Evolutionary conservation across 805 yeast genomes (phyloP), one percentile per base, ranked within the genome.

Genomic region (Kuraishia hungarica): DNA sequence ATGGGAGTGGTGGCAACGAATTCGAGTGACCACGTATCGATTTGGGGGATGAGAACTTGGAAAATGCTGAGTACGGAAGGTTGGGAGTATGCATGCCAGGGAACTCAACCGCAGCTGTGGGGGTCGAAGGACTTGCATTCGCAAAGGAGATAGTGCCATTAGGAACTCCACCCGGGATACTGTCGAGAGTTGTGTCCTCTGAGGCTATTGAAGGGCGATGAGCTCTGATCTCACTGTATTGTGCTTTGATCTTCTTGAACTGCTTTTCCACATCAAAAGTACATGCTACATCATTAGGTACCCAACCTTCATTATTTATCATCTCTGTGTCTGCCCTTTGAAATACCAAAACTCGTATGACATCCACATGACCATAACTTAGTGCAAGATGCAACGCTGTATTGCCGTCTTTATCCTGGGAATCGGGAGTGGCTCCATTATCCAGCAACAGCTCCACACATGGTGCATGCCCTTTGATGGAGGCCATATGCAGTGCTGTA

Each of bases 321-420:
- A 75, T 62, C 22, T 72, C 68, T 46, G 76, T 76, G 56, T 82
- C 79, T 1, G 82, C 80, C 21, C 77, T 74, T 29, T 80, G 72
- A 19, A 71, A 72, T 0, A 85, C 67, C 50, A 87, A 68, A 39
- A 84, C 64, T 53, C 79, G 75, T 58, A 83, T 68, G 51, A 88
- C 83, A 51, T 79, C 79, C 17, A 79, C 62, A 57, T 81, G 79
- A 5, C 92, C 93, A 61, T 77, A 81, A 55, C 86, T 85, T 60
- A 89, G 78, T 0, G 97, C 96, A 53, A 87, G 73, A 68, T 93
- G 98, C 48, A 93, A 71, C 0, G 97, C 89, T 2, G 96, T 84
- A 64, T 90, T 88, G 1, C 94, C 96, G 17, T 80, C 79, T 10
- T 74, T 71, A 65, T 94, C 96, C 54, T 82, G 84, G 3, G 82